Evolutionary conservation across 2,329 filamentous ascomycete species (phyloP).

Genomic region (Xylaria arbuscula): DNA sequence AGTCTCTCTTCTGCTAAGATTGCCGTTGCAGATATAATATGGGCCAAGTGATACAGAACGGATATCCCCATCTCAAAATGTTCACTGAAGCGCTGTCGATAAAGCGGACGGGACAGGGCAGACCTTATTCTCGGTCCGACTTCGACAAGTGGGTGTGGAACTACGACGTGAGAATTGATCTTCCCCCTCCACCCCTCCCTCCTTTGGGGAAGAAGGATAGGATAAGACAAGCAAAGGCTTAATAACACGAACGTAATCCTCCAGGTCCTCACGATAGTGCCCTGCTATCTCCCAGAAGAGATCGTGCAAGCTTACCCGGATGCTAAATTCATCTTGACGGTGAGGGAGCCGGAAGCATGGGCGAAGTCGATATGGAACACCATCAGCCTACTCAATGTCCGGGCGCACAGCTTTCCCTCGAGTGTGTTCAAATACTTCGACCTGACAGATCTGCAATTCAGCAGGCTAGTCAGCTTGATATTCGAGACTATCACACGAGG

Average conservation of each 20-base stretch:
- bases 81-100: slow-evolving; percentile 31
- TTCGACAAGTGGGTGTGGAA: slow-evolving; percentile 35
- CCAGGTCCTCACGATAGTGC: slow-evolving; percentile 30
- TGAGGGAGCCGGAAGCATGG: slow-evolving; percentile 29
- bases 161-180: slow-evolving; percentile 26
- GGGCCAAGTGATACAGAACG: slow-evolving; percentile 9
- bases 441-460: slow-evolving; percentile 14
- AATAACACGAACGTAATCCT: slow-evolving; percentile 6
- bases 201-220: too few relatives aligned
- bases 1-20: slow-evolving; percentile 11
- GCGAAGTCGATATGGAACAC: slow-evolving; percentile 28
- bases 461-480: slow-evolving; percentile 17
- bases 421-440: slow-evolving; percentile 24
- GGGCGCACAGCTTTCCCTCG: slow-evolving; percentile 15
- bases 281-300: slow-evolving; percentile 30
- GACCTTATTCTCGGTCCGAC: slow-evolving; percentile 33
- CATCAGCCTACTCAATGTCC: slow-evolving; percentile 4
- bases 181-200: background rate
- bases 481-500: slow-evolving; percentile 20
- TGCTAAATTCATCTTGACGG: slow-evolving; percentile 31
- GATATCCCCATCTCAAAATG: slow-evolving; percentile 30
- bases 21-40: slow-evolving; percentile 27
- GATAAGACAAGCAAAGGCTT: background rate
- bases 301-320: slow-evolving; percentile 33
- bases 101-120: slow-evolving; percentile 17